Percentiles rank a stretch among this genome's conserved stretches.
Evolutionary conservation across 805 yeast genomes (phyloP).

Genomic region (Maudiozyma saulgeensis): DNA sequence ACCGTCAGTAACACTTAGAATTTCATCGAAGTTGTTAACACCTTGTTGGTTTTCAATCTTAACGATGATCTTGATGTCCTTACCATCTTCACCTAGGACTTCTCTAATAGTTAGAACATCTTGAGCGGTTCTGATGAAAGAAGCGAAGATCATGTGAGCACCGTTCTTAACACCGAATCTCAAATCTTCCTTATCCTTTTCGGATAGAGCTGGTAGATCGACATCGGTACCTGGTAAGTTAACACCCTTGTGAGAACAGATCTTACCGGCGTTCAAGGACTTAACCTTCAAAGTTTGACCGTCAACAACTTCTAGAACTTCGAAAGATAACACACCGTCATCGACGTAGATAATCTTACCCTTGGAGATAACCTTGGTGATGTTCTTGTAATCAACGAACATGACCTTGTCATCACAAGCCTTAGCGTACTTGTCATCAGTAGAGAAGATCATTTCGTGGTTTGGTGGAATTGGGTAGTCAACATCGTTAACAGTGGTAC

Average conservation of each 20-base stretch:
- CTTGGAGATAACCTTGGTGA: conserved; percentile 79
- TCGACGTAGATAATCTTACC: conserved; percentile 93
- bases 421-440: conserved; percentile 70
- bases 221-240: conserved; percentile 98
- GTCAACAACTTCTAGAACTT: conserved; percentile 78
- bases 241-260: conserved; percentile 97
- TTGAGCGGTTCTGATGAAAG: conserved; percentile 90
- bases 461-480: conserved; percentile 79
- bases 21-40: conserved; percentile 98
- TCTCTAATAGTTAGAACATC: conserved; percentile 86
- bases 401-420: conserved; percentile 69
- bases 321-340: conserved; percentile 95
- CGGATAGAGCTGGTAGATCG: conserved; percentile 94
- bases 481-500: conserved; percentile 70
- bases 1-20: conserved; percentile 91
- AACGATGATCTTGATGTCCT: conserved; percentile 89
- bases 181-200: conserved; percentile 90
- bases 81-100: conserved; percentile 95
- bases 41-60: conserved; percentile 99
- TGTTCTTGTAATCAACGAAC: conserved; percentile 92
- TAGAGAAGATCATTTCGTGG: conserved; percentile 89
- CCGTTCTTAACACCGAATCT: conserved; percentile 93
- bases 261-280: conserved; percentile 89
- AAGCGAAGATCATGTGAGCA: conserved; percentile 97
- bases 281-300: conserved; percentile 73